phyloP scores from a whole-genome alignment of 768 basidiomycete genomes.

The Daedaleopsis nitida region DNA sequence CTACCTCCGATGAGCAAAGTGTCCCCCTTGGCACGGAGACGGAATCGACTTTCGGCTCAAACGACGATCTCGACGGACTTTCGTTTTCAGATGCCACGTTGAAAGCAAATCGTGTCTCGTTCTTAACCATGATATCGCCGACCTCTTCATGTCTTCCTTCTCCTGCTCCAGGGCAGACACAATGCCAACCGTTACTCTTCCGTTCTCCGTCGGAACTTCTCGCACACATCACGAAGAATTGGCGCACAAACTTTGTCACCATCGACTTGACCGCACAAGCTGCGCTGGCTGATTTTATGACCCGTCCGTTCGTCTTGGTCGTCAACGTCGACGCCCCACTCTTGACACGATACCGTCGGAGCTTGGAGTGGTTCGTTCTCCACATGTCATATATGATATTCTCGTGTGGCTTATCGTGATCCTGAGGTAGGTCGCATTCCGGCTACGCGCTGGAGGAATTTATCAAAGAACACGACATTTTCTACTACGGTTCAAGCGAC shows the following conservation, averaged over 20 bases:
- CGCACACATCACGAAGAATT: constrained; percentile 75
- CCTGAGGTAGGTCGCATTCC: constrained; percentile 4
- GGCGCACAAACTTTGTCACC: constrained; percentile 83
- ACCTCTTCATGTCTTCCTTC: constrained; percentile 27
- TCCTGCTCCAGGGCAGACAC: constrained; percentile 14
- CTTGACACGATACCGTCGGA: constrained; percentile 61
- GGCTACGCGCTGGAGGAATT: constrained; percentile 67
- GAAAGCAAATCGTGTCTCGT: constrained; percentile 21
- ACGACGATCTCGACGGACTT: not conserved
- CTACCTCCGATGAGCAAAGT: not conserved
- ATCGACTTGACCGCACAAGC: constrained; percentile 59
- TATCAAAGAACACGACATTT: constrained; percentile 67
- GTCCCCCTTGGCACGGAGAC: not conserved
- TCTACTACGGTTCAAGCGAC: constrained; percentile 55
- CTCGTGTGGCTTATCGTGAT: constrained; percentile 1
- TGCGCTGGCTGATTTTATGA: constrained; percentile 69
- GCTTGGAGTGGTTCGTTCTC: constrained; percentile 6
- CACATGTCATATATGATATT: constrained; percentile 1
- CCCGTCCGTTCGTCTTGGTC: constrained; percentile 89
- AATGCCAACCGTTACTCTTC: constrained; percentile 39
- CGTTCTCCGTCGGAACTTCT: constrained; percentile 56
- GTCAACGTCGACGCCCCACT: constrained; percentile 84
- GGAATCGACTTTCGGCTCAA: not conserved
- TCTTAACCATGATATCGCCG: constrained; percentile 28
- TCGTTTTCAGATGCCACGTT: not conserved